Evolutionary conservation across 345 rosid genomes (phyloP), one percentile per base, ranked within the genome.

Genomic region (Linum trigynum): DNA sequence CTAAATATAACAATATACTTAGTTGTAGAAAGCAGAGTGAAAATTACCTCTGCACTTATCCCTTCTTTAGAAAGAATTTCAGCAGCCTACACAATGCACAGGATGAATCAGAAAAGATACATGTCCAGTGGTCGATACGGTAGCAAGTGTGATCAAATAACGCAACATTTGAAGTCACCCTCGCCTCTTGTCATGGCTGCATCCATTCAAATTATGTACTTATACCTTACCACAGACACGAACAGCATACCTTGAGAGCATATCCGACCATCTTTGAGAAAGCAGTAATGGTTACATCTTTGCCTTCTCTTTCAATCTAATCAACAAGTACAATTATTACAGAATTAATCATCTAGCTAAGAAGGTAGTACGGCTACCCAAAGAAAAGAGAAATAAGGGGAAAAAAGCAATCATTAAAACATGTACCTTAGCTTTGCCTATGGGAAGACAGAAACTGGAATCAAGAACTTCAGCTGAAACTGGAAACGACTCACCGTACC

Each of bases 401-500:
- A 41, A 41, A 23, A 23, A 23, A 65, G 23, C 58, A 38, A 75
- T 17, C 65, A 5, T 43, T 69, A 6, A 42, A 43, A 35, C 39
- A 53, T 32, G 38, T 70, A 90, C 99, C 96, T 90, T 90, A 59
- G 96, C 97, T 84, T 87, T 86, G 67, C 98, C 97, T 65, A 92
- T 90, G 5, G 98, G 96, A 76, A 90, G 88, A 72, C 89, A 92
- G 74, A 90, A 92, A 77, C 89, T 90, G 55, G 97, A 90, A 80
- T 92, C 96, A 43, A 90, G 94, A 39, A 61, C 91, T 83, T 92
- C 97, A 4, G 80, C 96, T 66, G 96, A 88, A 71, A 92, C 80
- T 57, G 97, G 96, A 69, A 90, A 92, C 12, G 87, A 79, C 81
- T 92, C 96, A 51, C 98, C 98, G 69, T 92, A 90, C 70, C 98